These are phyloP conservation scores for Prunus davidiana DNA, from an alignment of 306 rosid genomes.

Conservation along the genomic window DNA sequence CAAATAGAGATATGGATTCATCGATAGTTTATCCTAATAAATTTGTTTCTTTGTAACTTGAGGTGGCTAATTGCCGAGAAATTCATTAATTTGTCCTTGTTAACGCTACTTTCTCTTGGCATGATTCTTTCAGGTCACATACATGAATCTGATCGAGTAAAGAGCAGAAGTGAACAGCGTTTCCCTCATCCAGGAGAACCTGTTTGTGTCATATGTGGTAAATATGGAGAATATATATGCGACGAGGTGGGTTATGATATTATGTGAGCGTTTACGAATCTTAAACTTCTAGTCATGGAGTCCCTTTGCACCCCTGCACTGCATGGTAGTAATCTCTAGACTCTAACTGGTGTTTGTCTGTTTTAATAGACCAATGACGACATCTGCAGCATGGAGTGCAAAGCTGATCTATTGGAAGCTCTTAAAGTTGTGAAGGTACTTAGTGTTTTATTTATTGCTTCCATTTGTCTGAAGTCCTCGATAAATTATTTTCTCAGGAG, in stretches of 20 bases:
- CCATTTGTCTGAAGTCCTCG: constrained; percentile 9
- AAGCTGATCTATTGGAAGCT: constrained; percentile 57
- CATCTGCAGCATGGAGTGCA: constrained; percentile 92
- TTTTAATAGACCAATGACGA: constrained; percentile 72
- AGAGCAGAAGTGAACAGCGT: constrained; percentile 65
- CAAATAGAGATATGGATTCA: neutral
- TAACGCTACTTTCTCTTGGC: neutral
- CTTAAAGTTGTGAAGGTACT: constrained; percentile 47
- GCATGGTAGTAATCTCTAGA: constrained; percentile 1
- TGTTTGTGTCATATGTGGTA: constrained; percentile 74
- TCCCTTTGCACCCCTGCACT: constrained; percentile 12
- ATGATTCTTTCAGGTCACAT: constrained; percentile 27
- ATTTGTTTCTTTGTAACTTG: neutral
- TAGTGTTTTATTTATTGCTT: constrained; percentile 12
- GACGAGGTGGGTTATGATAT: constrained; percentile 49
- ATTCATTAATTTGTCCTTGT: neutral
- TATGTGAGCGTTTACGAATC: neutral
- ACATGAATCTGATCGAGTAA: constrained; percentile 39
- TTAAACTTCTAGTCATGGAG: neutral
- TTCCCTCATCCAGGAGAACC: constrained; percentile 77
- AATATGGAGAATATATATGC: constrained; percentile 89
- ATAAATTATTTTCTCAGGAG: constrained; percentile 34
- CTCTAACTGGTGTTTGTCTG: constrained; percentile 15
- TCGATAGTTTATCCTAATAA: neutral
- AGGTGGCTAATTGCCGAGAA: neutral